A percentile compares a stretch with the other conserved stretches of the same genome.
Evolutionary conservation across 495 filamentous ascomycete genomes (phyloP).

Genomic region (Pyrenopolyporus hunteri): DNA sequence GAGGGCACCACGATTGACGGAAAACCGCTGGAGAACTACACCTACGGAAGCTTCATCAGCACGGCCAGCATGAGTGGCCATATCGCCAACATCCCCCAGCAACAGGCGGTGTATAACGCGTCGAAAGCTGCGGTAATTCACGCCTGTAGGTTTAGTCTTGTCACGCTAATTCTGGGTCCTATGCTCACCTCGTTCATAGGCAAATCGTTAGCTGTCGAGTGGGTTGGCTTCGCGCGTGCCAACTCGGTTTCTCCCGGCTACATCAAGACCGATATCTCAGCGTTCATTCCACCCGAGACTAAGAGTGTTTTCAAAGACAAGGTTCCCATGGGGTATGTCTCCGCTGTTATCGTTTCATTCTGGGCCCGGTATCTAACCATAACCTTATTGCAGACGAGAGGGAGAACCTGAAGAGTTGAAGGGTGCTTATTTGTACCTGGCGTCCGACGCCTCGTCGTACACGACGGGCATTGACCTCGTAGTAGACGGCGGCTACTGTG

Average conservation of each 20-base stretch:
- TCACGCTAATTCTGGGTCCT: background rate
- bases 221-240: conserved; percentile 81
- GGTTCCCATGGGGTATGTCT: conserved; percentile 77
- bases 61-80: conserved; percentile 85
- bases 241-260: conserved; percentile 89
- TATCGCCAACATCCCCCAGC: conserved; percentile 86
- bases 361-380: conserved; percentile 2
- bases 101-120: conserved; percentile 86
- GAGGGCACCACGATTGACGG: conserved; percentile 71
- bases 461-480: conserved; percentile 81
- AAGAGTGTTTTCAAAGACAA: conserved; percentile 80
- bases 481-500: conserved; percentile 71
- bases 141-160: conserved; percentile 61
- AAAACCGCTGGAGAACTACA: conserved; percentile 68
- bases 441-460: conserved; percentile 81
- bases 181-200: conserved; percentile 42
- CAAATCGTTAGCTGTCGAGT: conserved; percentile 82
- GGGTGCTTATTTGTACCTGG: conserved; percentile 87
- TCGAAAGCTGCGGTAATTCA: conserved; percentile 87
- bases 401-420: conserved; percentile 79
- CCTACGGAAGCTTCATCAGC: conserved; percentile 74
- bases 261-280: conserved; percentile 82
- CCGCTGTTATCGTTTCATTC: background rate
- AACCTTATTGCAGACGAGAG: conserved; percentile 60
- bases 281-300: conserved; percentile 70